Conservation (phyloP, 2,329 filamentous ascomycete species). For the Dendrostoma leiphaemia region DNA sequence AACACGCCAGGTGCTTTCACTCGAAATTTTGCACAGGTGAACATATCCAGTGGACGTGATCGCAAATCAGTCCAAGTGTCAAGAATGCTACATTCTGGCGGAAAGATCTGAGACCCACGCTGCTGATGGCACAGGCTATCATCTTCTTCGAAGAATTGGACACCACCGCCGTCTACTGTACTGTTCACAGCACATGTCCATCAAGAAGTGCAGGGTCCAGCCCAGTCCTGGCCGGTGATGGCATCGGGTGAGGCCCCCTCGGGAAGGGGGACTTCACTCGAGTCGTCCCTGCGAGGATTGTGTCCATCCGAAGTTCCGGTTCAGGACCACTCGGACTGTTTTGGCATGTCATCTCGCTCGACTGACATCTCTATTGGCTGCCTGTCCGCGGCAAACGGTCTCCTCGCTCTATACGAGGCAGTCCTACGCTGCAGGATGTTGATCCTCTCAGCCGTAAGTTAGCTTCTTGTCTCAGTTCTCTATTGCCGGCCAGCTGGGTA, state of each 20-base stretch:
- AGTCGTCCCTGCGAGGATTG: neutral
- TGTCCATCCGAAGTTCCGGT: constrained; percentile 7
- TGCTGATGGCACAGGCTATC: too few species aligned
- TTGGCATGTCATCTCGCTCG: constrained; percentile 18
- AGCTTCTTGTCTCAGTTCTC: constrained; percentile 14
- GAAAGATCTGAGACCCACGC: too few species aligned
- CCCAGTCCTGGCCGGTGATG: neutral
- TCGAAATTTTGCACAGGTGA: too few species aligned
- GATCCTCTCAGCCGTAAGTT: constrained; percentile 19
- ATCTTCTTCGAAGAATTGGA: too few species aligned
- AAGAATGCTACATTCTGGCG: too few species aligned
- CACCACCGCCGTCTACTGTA: too few species aligned
- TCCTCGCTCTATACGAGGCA: constrained; percentile 18
- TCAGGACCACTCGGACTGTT: constrained; percentile 15
- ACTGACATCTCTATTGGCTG: constrained; percentile 10
- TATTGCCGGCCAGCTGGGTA: constrained; percentile 1
- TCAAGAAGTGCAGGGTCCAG: neutral
- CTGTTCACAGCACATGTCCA: too few species aligned
- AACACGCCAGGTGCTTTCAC: too few species aligned
- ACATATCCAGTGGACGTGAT: too few species aligned
- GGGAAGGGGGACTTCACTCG: neutral
- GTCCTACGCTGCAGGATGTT: constrained; percentile 16
- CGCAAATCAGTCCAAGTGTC: too few species aligned
- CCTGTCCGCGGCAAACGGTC: neutral
- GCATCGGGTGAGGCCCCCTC: neutral